Percentiles rank a stretch among this genome's conserved stretches.
Evolutionary conservation across 2,329 filamentous ascomycete species (phyloP).

Genomic region (Sporothrix dimorphospora): DNA sequence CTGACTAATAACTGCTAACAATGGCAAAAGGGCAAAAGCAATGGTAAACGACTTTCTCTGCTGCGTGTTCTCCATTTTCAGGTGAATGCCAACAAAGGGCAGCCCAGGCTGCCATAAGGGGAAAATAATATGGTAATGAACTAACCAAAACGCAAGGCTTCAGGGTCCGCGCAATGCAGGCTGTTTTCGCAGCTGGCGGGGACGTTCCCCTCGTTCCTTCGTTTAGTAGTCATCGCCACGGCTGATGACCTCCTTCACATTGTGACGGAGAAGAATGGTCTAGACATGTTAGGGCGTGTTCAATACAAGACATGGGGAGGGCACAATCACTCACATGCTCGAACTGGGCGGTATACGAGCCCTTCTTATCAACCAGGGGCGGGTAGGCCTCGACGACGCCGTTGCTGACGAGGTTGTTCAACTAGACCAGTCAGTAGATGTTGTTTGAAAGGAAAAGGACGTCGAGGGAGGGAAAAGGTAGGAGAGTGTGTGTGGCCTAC

Average conservation of each 20-base stretch:
- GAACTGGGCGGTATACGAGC: constrained; percentile 90
- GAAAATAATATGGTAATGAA: background rate
- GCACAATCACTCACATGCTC: constrained; percentile 73
- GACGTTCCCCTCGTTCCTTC: background rate
- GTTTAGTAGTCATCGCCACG: constrained; percentile 79
- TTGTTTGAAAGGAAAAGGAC: too few relatives aligned
- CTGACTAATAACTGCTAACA: background rate
- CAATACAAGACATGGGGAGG: background rate
- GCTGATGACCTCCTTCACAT: constrained; percentile 84
- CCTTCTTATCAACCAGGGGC: constrained; percentile 87
- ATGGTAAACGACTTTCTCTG: background rate
- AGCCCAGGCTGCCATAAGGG: background rate
- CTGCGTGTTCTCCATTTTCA: background rate
- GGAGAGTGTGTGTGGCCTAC: constrained; percentile 57
- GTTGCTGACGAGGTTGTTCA: constrained; percentile 81
- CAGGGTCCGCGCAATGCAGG: background rate
- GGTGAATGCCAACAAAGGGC: background rate
- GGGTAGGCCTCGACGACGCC: constrained; percentile 91
- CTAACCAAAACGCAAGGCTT: constrained; percentile 3
- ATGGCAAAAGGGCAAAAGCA: background rate
- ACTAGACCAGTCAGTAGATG: constrained; percentile 47
- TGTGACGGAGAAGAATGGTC: constrained; percentile 78
- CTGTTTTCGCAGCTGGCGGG: constrained; percentile 12
- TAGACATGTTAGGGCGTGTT: constrained; percentile 41
- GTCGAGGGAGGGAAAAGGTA: too few relatives aligned